Evolutionary conservation across 2,329 filamentous ascomycete species (phyloP), one percentile per base, ranked within the genome.

Genomic region (Zymoseptoria tritici): DNA sequence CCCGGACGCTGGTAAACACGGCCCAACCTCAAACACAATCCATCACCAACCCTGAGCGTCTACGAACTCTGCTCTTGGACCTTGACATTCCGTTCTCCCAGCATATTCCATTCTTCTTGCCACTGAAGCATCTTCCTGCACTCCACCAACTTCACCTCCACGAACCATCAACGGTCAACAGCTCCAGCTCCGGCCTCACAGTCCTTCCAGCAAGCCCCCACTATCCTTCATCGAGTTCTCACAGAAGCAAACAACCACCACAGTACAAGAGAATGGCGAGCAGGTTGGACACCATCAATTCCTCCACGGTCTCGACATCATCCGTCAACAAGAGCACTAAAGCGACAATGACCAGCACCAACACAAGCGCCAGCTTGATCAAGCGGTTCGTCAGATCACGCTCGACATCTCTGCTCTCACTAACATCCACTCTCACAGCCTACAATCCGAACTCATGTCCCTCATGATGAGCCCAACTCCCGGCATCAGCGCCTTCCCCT

Each of bases 391-490:
- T 62, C 22, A 29, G 22, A 55, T 55, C 9, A n/a, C 22, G 22
- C 57, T 36, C n/a, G 2, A 22, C 21, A 22, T 22, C 4, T 4
- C 2, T 22, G 4, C 4, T 22, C 21, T 20, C 24, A n/a, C 59
- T 61, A 49, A 59, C 29, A 26, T 2, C 21, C 11, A 11, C 51
- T 13, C 4, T 26, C 31, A 29, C 72, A 97, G 94, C 70, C 83
- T 99, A 59, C 94, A 99, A 78, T 95, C 92, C 54, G 94, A 99
- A 78, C 83, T 99, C 67, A 97, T 99, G 93, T 88, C 94, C 75
- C 86, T 99, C 68, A 97, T 99, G 94, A 92, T 91, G 69, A 92
- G 92, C 50, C 88, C 92, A 1, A 92, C 93, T 0, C 91, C 92
- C 13, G 94, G 94, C 66, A 87, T 97, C 71, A 96, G 92, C 58